Base-by-base conservation (phyloP, 208 protist species). In the Acanthamoeba healyi region DNA sequence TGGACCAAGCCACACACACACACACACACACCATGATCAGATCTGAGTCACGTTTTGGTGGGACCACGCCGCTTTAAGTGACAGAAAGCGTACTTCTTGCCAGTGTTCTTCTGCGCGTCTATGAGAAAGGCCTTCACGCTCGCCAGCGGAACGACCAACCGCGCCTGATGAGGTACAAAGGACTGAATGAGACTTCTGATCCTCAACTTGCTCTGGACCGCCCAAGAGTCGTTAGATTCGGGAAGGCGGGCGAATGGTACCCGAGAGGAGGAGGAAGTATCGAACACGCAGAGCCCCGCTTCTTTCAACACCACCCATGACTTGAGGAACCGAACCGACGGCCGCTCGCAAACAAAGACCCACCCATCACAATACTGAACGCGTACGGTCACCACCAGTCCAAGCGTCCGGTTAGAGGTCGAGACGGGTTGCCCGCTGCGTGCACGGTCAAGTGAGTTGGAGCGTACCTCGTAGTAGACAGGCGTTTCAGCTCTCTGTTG, bases 71-170 rank as follows among this genome's bases (percentile, higher is more conserved):
- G n/a, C n/a, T n/a, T n/a, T n/a, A n/a, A n/a, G n/a, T n/a, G n/a
- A n/a, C n/a, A n/a, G n/a, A n/a, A n/a, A n/a, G n/a, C n/a, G 72
- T 26, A 81, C 72, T 81, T 51, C 74, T 84, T 84, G 38, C 74
- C 74, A 1, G 74, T 84, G 46, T 84, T 84, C 46, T 56, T 49
- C 42, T 84, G 42, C 2, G 74, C 74, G 44, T 84, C 74, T 4
- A 84, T 10, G 5, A 84, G 74, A 26, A 84, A 56, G 19, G 74
- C 74, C 46, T 84, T 84, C 10, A 84, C 74, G 24, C n/a, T 56
- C 74, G 46, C 22, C 74, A 84, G 74, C 32, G 74, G 74, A 38
- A 84, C 29, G 17, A 84, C 74, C 26, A 84, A 22, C 38, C 74
- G 74, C 9, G 74, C 26, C 63, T 29, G 63, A 49, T 49, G 44